Evolutionary conservation across 1,284 basidiomycete genomes (phyloP).

Genomic region (Boletus hoseneyae): DNA sequence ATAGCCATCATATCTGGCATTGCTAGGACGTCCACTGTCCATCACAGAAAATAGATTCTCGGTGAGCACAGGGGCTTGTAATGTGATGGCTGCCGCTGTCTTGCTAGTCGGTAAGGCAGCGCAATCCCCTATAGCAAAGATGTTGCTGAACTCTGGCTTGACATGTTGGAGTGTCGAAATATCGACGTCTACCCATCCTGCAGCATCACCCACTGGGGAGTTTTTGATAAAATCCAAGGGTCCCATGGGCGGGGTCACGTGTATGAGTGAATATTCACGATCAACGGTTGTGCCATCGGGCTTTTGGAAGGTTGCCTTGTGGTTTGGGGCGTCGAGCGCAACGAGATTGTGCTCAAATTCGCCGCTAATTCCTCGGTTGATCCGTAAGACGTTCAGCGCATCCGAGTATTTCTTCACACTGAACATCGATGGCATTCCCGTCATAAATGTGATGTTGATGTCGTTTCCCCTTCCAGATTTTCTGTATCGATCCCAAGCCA

Average conservation of each 20-base stretch:
- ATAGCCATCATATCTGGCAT: conserved; percentile 79
- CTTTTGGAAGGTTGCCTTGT: conserved; percentile 85
- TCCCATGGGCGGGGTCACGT: conserved; percentile 90
- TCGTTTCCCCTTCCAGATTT: conserved; percentile 55
- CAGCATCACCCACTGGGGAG: conserved; percentile 74
- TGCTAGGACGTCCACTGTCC: conserved; percentile 65
- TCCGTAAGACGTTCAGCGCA: conserved; percentile 74
- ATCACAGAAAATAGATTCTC: conserved; percentile 84
- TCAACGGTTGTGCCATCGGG: conserved; percentile 67
- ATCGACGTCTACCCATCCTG: conserved; percentile 89
- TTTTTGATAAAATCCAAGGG: conserved; percentile 81
- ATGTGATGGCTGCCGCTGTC: conserved; percentile 92
- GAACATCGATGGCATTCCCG: conserved; percentile 97
- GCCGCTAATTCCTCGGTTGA: conserved; percentile 79
- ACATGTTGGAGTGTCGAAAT: conserved; percentile 78
- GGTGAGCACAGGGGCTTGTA: conserved; percentile 88
- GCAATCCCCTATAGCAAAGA: conserved; percentile 90
- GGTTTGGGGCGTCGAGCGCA: conserved; percentile 65
- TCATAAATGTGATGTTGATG: conserved; percentile 80
- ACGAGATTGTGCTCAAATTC: conserved; percentile 85
- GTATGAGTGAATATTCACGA: conserved; percentile 81
- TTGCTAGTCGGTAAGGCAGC: conserved; percentile 92
- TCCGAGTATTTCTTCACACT: conserved; percentile 89
- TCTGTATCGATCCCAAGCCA: conserved; percentile 80
- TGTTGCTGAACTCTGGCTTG: conserved; percentile 75